Base-by-base conservation (phyloP, 345 rosid species). In the Anastatica hierochuntica region DNA sequence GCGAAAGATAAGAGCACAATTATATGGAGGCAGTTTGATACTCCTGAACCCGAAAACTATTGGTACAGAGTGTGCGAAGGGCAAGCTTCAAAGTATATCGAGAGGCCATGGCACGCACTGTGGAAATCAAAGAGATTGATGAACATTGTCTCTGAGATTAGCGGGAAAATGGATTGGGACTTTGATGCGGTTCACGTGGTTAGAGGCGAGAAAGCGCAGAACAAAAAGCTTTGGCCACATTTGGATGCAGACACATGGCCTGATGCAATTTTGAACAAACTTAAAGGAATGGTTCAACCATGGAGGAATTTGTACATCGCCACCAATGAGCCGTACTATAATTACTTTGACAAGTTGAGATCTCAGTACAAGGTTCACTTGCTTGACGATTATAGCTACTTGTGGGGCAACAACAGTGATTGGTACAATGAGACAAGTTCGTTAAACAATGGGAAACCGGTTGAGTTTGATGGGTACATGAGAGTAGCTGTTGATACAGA, bases 41-140 rank as follows among this genome's bases (percentile, higher is more conserved):
- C 76, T 2, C 85, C 77, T 1, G 98, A 83, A 72, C 90, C 95
- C 0, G 95, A 92, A 24, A 88, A 92, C 57, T 92, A 88, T 59
- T 88, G 94, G 95, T 88, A 85, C 48, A 66, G 95, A 64, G 97
- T 92, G 31, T 92, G 95, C 31, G 98, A 92, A 72, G 97, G 97
- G 37, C 73, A 73, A 63, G 83, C 85, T 1, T 77, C 94, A 0
- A 85, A 83, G 58, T 76, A 72, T 58, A 58, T 92, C 7, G 76
- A 78, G 34, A 76, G 98, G 74, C 97, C 97, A 0, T 88, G 95
- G 95, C 79, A 81, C 6, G 71, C 95, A 0, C 39, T 85, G 62
- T 92, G 95, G 95, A 88, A 92, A 71, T 92, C 95, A 6, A 92
- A 88, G 86, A 81, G 95, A 48, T 60, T 92, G 60, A 92, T 92